Base-by-base conservation (phyloP, 2,329 filamentous ascomycete species). In the Colletotrichum sp. region DNA sequence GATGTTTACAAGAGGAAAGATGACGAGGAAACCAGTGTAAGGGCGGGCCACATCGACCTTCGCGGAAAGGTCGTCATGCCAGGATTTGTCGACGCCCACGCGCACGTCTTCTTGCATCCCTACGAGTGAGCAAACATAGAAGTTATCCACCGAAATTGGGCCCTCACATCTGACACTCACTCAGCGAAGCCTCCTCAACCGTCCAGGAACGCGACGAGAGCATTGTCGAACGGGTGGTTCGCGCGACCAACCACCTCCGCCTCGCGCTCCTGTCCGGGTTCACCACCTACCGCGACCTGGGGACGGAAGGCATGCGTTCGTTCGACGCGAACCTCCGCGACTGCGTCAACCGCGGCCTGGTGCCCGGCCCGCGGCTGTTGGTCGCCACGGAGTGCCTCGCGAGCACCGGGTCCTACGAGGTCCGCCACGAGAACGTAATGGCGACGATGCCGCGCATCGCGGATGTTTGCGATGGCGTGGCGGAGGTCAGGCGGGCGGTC, bases 201-300 rank as follows among this genome's bases (percentile, higher is more conserved):
- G 80, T 88, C 52, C 90, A 92, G 79, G 89, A 91, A 81, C 87
- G 90, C 43, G 89, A 92, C 76, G 89, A 92, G 78, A 89, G 88
- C 71, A 81, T 89, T n/a, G 86, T 90, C 9, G 90, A 92, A 78
- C 84, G 90, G 26, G 85, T 88, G 28, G 86, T 92, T 63, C 87
- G 90, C 21, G 87, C 88, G 0, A 87, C 87, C 9, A 89, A 90
- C 74, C 87, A 91, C 76, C 86, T 86, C 75, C 87, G 87, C 59
- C 84, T 85, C 1, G 90, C 89, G 2, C 83, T 92, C 12, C 81
- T 89, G 24, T 89, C 90, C 0, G 91, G 90, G 8, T 92, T 89
- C 82, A 92, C 90, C 0, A 91, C 89, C 3, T 91, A 90, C 80
- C 85, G 90, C 58, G 90, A 91, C 79, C 84, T 91, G 1, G 89